A percentile compares a stretch with the other conserved stretches of the same genome.
Conservation (phyloP, 768 basidiomycete species). For the Naematelia encephala region DNA sequence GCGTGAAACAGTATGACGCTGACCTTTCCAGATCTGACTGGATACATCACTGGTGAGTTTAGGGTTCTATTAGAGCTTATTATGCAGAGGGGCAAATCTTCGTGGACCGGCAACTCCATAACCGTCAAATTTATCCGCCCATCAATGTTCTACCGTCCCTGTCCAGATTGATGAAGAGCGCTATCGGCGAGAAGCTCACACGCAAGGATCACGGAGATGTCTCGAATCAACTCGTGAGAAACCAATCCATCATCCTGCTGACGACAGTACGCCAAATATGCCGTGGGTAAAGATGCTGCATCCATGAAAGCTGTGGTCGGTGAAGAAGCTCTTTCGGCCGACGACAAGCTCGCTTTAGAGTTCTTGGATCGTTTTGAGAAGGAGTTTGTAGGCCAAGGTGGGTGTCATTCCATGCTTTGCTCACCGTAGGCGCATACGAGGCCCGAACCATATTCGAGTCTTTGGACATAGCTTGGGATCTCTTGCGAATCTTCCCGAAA, state of each 20-base stretch:
- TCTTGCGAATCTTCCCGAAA: conserved; percentile 97
- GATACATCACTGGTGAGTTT: conserved; percentile 66
- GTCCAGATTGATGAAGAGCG: conserved; percentile 99
- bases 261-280: conserved; percentile 89
- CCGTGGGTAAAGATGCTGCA: conserved; percentile 93
- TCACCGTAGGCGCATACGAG: conserved; percentile 77
- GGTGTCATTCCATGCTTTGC: conserved; percentile 33
- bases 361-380: conserved; percentile 98
- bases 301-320: conserved; percentile 99
- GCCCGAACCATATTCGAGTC: conserved; percentile 95
- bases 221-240: conserved; percentile 88
- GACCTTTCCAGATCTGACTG: conserved; percentile 70
- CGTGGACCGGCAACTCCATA: conserved; percentile 94
- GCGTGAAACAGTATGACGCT: not conserved
- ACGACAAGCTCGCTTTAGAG: conserved; percentile 94
- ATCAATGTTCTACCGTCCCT: conserved; percentile 98
- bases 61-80: not conserved
- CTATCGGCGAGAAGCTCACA: conserved; percentile 95
- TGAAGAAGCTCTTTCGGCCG: conserved; percentile 89
- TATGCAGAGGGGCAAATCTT: conserved; percentile 96
- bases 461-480: conserved; percentile 92
- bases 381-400: conserved; percentile 95
- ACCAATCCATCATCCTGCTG: not conserved
- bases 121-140: conserved; percentile 85
- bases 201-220: conserved; percentile 99